Percentiles rank a stretch among this genome's conserved stretches.
Conservation (phyloP, 2,329 filamentous ascomycete species). For the Aureobasidium pullulans region DNA sequence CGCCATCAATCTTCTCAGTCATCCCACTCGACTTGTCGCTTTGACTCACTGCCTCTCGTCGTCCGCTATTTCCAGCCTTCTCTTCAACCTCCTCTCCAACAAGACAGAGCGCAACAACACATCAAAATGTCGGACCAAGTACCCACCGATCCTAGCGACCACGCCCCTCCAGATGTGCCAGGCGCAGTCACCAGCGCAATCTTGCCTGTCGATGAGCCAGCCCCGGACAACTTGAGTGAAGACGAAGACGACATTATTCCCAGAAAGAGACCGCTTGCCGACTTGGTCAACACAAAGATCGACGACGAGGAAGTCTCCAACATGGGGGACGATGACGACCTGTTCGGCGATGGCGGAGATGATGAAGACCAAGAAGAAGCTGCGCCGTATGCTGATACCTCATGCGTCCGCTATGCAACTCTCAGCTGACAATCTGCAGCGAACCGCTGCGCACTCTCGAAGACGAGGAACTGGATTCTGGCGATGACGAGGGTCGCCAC, state of each 20-base stretch:
- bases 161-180: slow-evolving; percentile 4
- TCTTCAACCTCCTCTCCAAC: neutral
- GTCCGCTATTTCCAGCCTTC: neutral
- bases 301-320: slow-evolving; percentile 24
- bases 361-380: slow-evolving; percentile 21
- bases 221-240: slow-evolving; percentile 16
- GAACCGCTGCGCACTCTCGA: slow-evolving; percentile 43
- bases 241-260: slow-evolving; percentile 21
- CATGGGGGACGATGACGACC: slow-evolving; percentile 34
- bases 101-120: neutral
- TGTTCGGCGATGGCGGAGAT: slow-evolving; percentile 40
- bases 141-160: neutral
- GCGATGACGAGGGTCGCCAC: slow-evolving; percentile 55
- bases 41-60: neutral
- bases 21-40: neutral
- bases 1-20: no score
- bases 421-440: neutral
- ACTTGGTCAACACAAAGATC: slow-evolving; percentile 14
- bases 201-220: slow-evolving; percentile 21
- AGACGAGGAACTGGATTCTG: slow-evolving; percentile 56
- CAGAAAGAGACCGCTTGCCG: slow-evolving; percentile 16
- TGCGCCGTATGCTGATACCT: slow-evolving; percentile 18
- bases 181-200: slow-evolving; percentile 25
- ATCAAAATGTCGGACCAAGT: slow-evolving; percentile 4
- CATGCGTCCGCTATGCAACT: neutral